phyloP scores from a whole-genome alignment of 495 filamentous ascomycete genomes.

The Penicillium salamii region DNA sequence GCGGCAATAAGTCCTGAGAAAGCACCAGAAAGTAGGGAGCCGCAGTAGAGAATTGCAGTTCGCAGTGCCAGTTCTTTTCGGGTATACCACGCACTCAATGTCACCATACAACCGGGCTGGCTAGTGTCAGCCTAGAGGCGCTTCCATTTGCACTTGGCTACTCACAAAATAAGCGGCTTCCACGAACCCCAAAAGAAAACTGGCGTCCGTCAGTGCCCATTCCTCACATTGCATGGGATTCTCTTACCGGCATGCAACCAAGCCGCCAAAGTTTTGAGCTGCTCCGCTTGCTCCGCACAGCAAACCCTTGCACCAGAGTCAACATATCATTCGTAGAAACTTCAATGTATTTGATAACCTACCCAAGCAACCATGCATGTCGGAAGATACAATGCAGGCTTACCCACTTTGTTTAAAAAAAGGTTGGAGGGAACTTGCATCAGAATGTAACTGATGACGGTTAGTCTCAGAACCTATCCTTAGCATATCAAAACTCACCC shows the following conservation, averaged over 20 bases:
- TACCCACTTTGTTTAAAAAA: constrained; percentile 40
- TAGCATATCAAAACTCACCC: no score
- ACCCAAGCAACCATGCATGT: constrained; percentile 39
- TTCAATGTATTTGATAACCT: no score
- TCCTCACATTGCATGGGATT: no score
- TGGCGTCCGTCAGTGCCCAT: no score
- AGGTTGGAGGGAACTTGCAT: constrained; percentile 45
- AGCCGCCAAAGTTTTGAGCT: constrained; percentile 32
- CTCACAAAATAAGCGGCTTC: not conserved
- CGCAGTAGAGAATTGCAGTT: constrained; percentile 52
- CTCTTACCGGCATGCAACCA: constrained; percentile 37
- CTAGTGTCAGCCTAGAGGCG: no score
- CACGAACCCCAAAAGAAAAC: not conserved
- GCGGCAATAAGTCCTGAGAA: constrained; percentile 29
- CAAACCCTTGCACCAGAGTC: no score
- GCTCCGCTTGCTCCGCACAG: constrained; percentile 25
- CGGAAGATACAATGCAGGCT: constrained; percentile 33
- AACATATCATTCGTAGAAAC: no score
- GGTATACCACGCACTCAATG: constrained; percentile 36
- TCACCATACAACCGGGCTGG: constrained; percentile 30
- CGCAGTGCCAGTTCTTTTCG: constrained; percentile 41
- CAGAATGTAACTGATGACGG: constrained; percentile 25
- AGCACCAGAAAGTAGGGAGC: constrained; percentile 49
- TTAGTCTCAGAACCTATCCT: no score
- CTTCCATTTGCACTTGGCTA: no score